These are phyloP conservation scores for Acorus calamus DNA, from an alignment of 106 monocot genomes.

Conservation along the genomic window DNA sequence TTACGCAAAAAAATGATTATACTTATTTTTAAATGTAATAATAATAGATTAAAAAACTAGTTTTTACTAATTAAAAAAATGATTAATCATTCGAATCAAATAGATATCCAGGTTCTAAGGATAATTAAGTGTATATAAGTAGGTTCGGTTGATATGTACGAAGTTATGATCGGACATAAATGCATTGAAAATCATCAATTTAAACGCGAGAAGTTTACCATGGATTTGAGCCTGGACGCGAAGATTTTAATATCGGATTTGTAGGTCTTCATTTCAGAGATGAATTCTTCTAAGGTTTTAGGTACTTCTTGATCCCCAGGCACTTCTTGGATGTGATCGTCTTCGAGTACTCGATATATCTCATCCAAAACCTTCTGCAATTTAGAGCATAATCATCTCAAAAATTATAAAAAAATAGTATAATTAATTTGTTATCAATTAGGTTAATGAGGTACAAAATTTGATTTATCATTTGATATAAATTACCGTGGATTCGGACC, in stretches of 20 bases:
- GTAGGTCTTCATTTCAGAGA: conserved; percentile 42
- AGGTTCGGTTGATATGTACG: too few species aligned
- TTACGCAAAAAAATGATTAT: too few species aligned
- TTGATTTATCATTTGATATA: not conserved
- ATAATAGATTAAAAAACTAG: too few species aligned
- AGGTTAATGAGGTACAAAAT: too few species aligned
- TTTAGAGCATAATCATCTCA: not conserved
- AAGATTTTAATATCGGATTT: conserved; percentile 46
- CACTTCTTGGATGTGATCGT: conserved; percentile 4
- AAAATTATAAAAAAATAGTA: too few species aligned
- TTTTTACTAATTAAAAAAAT: too few species aligned
- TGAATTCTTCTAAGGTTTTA: conserved; percentile 45
- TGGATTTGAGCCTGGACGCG: conserved; percentile 48
- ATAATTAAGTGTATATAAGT: not conserved
- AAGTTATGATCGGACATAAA: not conserved
- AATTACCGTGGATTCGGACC: conserved; percentile 24
- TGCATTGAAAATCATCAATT: not conserved
- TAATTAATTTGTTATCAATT: too few species aligned
- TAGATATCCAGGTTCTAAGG: too few species aligned
- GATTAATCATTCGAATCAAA: too few species aligned
- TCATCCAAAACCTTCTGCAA: conserved; percentile 43
- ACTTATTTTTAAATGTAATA: too few species aligned
- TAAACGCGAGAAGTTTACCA: conserved; percentile 22
- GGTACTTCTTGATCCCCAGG: conserved; percentile 20
- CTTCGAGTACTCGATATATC: conserved; percentile 32